Percentiles rank a stretch among this genome's conserved stretches.
phyloP scores from a whole-genome alignment of 441 rosid species.

The Bruguiera hainesii region DNA sequence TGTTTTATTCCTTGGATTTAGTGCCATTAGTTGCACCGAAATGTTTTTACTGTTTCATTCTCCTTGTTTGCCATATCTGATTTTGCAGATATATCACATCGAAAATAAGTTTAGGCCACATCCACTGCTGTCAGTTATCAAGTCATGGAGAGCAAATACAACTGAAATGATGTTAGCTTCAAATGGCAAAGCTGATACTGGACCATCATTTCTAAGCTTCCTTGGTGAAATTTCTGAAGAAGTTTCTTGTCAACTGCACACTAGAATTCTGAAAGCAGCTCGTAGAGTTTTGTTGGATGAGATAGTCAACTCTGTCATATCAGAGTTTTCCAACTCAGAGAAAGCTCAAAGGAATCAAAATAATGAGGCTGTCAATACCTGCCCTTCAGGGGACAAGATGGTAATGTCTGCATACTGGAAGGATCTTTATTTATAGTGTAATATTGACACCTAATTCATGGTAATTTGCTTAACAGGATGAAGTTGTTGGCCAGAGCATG shows the following conservation, averaged over 20 bases:
- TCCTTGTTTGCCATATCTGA: conserved; percentile 16
- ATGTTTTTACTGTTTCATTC: conserved; percentile 12
- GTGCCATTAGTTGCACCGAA: neutral
- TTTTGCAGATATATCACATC: conserved; percentile 63
- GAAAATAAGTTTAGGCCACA: conserved; percentile 56
- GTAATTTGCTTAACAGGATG: conserved; percentile 42
- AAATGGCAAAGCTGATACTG: conserved; percentile 33
- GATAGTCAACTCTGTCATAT: conserved; percentile 59
- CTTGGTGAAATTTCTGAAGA: conserved; percentile 63
- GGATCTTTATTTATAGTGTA: conserved; percentile 1
- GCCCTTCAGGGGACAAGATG: conserved; percentile 28
- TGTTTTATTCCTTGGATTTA: neutral
- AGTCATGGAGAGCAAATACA: conserved; percentile 47
- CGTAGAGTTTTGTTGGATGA: conserved; percentile 82
- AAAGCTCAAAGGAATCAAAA: conserved; percentile 45
- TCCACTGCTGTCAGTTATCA: conserved; percentile 48
- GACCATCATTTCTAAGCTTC: conserved; percentile 34
- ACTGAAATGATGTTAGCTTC: conserved; percentile 20
- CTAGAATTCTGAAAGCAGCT: conserved; percentile 71
- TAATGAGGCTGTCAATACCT: conserved; percentile 30
- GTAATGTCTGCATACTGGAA: conserved; percentile 31
- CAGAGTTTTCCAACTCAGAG: conserved; percentile 48
- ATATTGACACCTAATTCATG: neutral
- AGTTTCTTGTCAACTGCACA: conserved; percentile 75
- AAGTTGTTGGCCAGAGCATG: conserved; percentile 30